A percentile compares a stretch with the other conserved stretches of the same genome.
These are phyloP conservation scores for Nidula microcarpa DNA, from an alignment of 768 basidiomycete species.

Conservation along the genomic window DNA sequence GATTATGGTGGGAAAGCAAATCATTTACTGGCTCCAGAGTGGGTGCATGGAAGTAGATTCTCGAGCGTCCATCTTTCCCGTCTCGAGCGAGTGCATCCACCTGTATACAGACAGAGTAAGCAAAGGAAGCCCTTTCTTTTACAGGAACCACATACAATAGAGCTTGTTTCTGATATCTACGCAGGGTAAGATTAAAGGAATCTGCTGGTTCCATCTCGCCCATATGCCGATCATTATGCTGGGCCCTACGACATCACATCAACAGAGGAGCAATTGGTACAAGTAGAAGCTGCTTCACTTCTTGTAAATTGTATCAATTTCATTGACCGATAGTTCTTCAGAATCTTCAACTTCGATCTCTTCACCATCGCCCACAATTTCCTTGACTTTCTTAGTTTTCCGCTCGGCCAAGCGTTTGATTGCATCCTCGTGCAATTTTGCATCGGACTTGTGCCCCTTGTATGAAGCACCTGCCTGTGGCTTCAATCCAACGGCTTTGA, in stretches of 20 bases:
- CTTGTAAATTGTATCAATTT: conserved; percentile 80
- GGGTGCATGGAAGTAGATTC: conserved; percentile 82
- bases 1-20: conserved; percentile 1
- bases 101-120: conserved; percentile 26
- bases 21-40: conserved; percentile 83
- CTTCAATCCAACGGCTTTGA: conserved; percentile 68
- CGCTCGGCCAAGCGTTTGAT: conserved; percentile 36
- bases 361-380: conserved; percentile 78
- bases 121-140: background rate
- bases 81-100: conserved; percentile 92
- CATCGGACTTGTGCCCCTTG: conserved; percentile 24
- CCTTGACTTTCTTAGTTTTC: conserved; percentile 45
- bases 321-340: conserved; percentile 78
- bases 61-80: conserved; percentile 65
- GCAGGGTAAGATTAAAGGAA: conserved; percentile 71
- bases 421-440: conserved; percentile 33
- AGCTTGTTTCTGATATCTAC: conserved; percentile 94
- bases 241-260: conserved; percentile 54
- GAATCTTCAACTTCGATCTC: conserved; percentile 82
- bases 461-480: conserved; percentile 49
- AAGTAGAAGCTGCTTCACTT: conserved; percentile 42
- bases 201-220: conserved; percentile 78
- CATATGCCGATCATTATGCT: conserved; percentile 73
- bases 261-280: background rate
- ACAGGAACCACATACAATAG: conserved; percentile 46